Base-by-base conservation (phyloP, 768 basidiomycete species). In the Dictyophora rubrovolvata region DNA sequence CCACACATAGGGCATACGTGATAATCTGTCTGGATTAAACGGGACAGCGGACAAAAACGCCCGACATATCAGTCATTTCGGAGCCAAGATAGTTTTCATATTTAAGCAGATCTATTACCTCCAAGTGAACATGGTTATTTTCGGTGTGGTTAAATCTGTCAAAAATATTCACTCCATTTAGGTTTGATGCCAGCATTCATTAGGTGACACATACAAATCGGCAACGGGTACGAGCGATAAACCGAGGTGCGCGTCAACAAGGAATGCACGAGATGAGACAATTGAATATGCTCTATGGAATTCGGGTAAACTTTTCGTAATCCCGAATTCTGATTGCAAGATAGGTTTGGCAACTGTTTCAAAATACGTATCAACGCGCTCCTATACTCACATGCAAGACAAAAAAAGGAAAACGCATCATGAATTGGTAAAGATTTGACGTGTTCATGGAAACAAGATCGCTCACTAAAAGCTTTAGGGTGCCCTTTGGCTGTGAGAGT, bases 151-250 rank as follows among this genome's bases (percentile, higher is more conserved):
- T 89, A 71, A 90, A 89, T 55, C 87, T 89, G 62, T 3, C 34
- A 21, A 18, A 51, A n/a, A 28, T 33, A 55, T 55, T 42, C 14
- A 28, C 22, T 48, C 48, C 53, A 37, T 54, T 48, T 47, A 36
- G 23, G 14, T 47, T 34, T 28, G 61, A 63, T 46, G 64, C 63
- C 52, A 68, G 67, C 56, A 70, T 67, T 64, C 69, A 69, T 9
- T 21, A 51, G 34, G 36, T 47, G 23, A 17, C 8, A 21, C 34
- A 69, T 67, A 89, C 87, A 79, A 79, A 72, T 93, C 92, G 34
- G 89, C 89, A 62, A 92, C 79, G 4, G 92, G 90, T 18, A 91
- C 87, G 79, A 95, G 86, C 1, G 86, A 79, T 17, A 93, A 73
- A 6, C 83, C 82, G 67, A 91, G 89, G 67, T 82, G 93, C 7